These are phyloP conservation scores for Phallus indusiatus DNA, from an alignment of 768 basidiomycete genomes.

Conservation along the genomic window DNA sequence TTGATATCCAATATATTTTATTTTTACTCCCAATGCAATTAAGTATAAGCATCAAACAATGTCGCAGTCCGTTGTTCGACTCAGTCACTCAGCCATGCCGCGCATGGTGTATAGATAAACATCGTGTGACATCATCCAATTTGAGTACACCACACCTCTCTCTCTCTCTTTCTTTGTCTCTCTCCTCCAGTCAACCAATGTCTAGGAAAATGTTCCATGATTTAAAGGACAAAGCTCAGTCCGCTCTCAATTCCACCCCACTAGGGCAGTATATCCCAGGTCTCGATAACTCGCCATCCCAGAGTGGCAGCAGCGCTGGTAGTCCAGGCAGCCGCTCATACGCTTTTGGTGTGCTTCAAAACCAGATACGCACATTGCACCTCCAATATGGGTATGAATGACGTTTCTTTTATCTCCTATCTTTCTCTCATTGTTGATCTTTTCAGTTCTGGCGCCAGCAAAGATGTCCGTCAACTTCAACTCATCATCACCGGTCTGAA, in stretches of 20 bases:
- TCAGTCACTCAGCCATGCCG: too few relatives aligned
- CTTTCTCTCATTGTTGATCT: not conserved
- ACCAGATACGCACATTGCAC: constrained; percentile 63
- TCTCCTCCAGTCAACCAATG: not conserved
- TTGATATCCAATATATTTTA: too few relatives aligned
- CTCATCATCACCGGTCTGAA: constrained; percentile 74
- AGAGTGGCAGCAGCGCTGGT: not conserved
- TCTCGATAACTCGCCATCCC: not conserved
- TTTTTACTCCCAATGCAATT: too few relatives aligned
- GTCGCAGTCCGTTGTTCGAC: too few relatives aligned
- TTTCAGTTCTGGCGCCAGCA: constrained; percentile 1
- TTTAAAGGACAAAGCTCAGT: constrained; percentile 71
- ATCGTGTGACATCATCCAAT: not conserved
- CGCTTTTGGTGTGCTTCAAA: constrained; percentile 52
- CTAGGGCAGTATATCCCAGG: constrained; percentile 48
- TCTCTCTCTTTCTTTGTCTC: constrained; percentile 16
- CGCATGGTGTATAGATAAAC: too few relatives aligned
- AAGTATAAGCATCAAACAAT: too few relatives aligned
- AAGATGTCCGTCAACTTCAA: constrained; percentile 33
- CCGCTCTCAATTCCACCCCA: constrained; percentile 52
- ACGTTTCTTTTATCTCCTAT: not conserved
- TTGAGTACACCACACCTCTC: constrained; percentile 4
- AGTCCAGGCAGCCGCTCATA: constrained; percentile 35
- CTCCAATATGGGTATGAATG: constrained; percentile 60
- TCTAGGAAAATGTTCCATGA: constrained; percentile 46